A percentile compares a stretch with the other conserved stretches of the same genome.
These are phyloP conservation scores for Septoria petroselini DNA, from an alignment of 2,329 filamentous ascomycete species.

Conservation along the genomic window DNA sequence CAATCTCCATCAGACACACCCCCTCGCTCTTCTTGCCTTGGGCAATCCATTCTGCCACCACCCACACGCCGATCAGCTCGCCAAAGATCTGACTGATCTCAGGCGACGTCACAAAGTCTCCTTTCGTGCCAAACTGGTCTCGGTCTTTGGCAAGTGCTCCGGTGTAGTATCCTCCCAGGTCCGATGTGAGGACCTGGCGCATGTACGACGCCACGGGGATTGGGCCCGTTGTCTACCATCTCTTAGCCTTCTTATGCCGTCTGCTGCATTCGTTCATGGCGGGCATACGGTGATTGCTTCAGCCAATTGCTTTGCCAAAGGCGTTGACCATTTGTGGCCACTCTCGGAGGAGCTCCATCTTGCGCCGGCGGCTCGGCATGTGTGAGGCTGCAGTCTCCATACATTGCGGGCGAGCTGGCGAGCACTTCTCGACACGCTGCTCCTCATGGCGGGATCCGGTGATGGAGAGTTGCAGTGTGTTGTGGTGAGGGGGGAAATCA, in stretches of 20 bases:
- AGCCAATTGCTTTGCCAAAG: slow-evolving; percentile 79
- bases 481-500: not conserved
- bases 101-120: slow-evolving; percentile 94
- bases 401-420: slow-evolving; percentile 27
- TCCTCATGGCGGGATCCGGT: slow-evolving; percentile 28
- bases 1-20: slow-evolving; percentile 88
- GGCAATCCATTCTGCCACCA: slow-evolving; percentile 92
- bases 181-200: slow-evolving; percentile 95
- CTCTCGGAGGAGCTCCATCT: slow-evolving; percentile 43
- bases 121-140: slow-evolving; percentile 88
- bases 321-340: slow-evolving; percentile 74
- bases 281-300: slow-evolving; percentile 74
- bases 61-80: slow-evolving; percentile 90
- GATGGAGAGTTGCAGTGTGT: not conserved
- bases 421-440: slow-evolving; percentile 28
- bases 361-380: slow-evolving; percentile 32
- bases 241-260: slow-evolving; percentile 13
- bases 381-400: not conserved
- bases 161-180: slow-evolving; percentile 91
- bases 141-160: slow-evolving; percentile 59
- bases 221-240: slow-evolving; percentile 71
- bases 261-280: not conserved
- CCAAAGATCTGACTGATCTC: slow-evolving; percentile 98
- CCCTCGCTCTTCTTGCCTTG: slow-evolving; percentile 72
- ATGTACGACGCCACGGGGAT: slow-evolving; percentile 92